Base-by-base conservation (phyloP, 2,329 filamentous ascomycete species). In the Colletotrichum echinochloae region DNA sequence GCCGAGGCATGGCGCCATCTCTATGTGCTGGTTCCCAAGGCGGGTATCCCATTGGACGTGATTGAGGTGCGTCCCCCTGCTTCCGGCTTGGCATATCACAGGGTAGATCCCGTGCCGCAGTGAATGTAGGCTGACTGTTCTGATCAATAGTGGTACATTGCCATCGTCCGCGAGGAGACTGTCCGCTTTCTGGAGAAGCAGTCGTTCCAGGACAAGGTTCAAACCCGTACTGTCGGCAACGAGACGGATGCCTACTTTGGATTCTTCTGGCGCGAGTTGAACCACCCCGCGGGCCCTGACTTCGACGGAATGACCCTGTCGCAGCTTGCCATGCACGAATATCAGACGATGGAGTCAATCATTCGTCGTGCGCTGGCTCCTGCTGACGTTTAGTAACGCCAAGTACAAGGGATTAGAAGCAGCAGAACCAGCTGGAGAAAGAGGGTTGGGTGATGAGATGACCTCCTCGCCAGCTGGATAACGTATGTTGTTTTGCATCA, bases 91-190 rank as follows among this genome's bases (percentile, higher is more conserved):
- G 61, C 55, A 35, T 16, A 41, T 28, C 12, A 59, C 66, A 54
- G 48, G 64, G 26, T 18, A 46, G 20, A 39, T 30, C 28, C 35
- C 5, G 48, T n/a, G 35, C 33, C 54, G 33, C 26, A 5, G 8
- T n/a, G 28, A 62, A 12, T 2, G 28, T 14, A 20, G 65, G 73
- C 74, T 76, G 52, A 76, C 66, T 11, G 11, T 41, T 52, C 52
- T 60, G 73, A 28, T 39, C 33, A 12, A 46, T 59, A 90, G 88
- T 90, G 84, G 81, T 90, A 89, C 78, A 85, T 90, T 64, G 79
- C 81, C 20, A 69, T 88, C 30, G 85, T 90, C 66, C 86, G 87
- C 46, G 83, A 87, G 73, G 84, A 87, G 74, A 86, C 87, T 0
- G 79, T 76, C 16, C 79, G 82, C 2, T 80, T 81, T 30, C 76